Percentiles rank a stretch among this genome's conserved stretches.
phyloP scores from a whole-genome alignment of 2,329 filamentous ascomycete genomes.

The Allantophomopsis cytisporea region DNA sequence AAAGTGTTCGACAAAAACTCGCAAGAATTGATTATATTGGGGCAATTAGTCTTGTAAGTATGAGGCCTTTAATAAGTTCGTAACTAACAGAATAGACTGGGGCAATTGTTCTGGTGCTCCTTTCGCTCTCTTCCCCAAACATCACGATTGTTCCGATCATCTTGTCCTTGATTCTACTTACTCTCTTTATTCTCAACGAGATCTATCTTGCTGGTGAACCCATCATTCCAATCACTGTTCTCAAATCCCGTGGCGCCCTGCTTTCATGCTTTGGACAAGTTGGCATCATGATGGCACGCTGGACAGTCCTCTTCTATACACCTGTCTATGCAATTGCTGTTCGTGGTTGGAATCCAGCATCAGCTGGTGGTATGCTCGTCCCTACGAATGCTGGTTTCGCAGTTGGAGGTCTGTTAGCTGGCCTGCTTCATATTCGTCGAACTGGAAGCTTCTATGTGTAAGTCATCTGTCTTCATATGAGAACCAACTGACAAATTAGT shows the following conservation, averaged over 20 bases:
- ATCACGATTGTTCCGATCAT: conserved; percentile 46
- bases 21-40: conserved; percentile 63
- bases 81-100: conserved; percentile 27
- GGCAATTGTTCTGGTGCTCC: conserved; percentile 60
- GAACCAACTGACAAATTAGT: conserved; percentile 10
- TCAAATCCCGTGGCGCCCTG: conserved; percentile 56
- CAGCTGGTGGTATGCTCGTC: conserved; percentile 63
- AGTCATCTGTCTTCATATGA: conserved; percentile 7
- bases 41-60: conserved; percentile 46
- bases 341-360: conserved; percentile 52
- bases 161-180: conserved; percentile 35
- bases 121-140: conserved; percentile 49
- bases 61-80: not conserved
- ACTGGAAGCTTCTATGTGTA: conserved; percentile 57
- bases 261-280: conserved; percentile 63
- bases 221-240: conserved; percentile 58
- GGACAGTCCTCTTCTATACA: conserved; percentile 69
- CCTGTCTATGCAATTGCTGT: conserved; percentile 72
- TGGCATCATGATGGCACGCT: conserved; percentile 69
- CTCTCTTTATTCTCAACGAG: conserved; percentile 49
- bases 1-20: conserved; percentile 37
- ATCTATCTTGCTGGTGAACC: conserved; percentile 50
- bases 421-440: conserved; percentile 62
- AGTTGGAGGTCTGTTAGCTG: conserved; percentile 57
- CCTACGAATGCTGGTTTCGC: conserved; percentile 76